Percentiles rank a stretch among this genome's conserved stretches.
Evolutionary conservation across 805 yeast genomes (phyloP).

Genomic region (Yueomyces sinensis): DNA sequence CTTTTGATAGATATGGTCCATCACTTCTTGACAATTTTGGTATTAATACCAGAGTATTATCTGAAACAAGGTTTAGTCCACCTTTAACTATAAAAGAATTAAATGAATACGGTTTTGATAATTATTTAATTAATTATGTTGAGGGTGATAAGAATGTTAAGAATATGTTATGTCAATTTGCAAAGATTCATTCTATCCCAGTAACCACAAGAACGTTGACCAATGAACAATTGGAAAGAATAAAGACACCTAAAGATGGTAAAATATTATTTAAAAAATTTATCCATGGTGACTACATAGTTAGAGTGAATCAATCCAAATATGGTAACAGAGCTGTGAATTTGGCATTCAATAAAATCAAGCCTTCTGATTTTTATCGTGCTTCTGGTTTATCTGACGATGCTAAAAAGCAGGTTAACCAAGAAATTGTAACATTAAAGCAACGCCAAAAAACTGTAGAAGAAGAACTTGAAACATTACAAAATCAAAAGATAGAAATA

Average conservation of each 20-base stretch:
- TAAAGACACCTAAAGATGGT: slow-evolving; percentile 30
- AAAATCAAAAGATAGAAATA: slow-evolving; percentile 5
- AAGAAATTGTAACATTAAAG: slow-evolving; percentile 6
- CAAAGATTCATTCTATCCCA: slow-evolving; percentile 46
- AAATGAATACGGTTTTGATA: slow-evolving; percentile 55
- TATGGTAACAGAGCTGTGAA: slow-evolving; percentile 51
- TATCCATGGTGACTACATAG: slow-evolving; percentile 43
- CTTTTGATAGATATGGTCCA: slow-evolving; percentile 34
- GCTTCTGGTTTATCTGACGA: slow-evolving; percentile 17
- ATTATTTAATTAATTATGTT: slow-evolving; percentile 58
- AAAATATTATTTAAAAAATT: slow-evolving; percentile 39
- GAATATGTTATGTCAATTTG: slow-evolving; percentile 50
- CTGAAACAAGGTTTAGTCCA: slow-evolving; percentile 5
- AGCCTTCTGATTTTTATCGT: slow-evolving; percentile 13
- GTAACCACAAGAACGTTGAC: slow-evolving; percentile 37
- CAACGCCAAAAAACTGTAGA: slow-evolving; percentile 4
- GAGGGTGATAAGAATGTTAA: slow-evolving; percentile 63
- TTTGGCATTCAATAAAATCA: slow-evolving; percentile 15
- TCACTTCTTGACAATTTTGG: slow-evolving; percentile 32
- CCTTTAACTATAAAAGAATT: slow-evolving; percentile 26
- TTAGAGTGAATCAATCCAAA: slow-evolving; percentile 39
- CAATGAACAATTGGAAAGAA: slow-evolving; percentile 26
- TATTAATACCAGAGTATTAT: slow-evolving; percentile 44
- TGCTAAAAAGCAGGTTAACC: slow-evolving; percentile 6
- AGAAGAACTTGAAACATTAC: slow-evolving; percentile 5